A percentile compares a stretch with the other conserved stretches of the same genome.
These are phyloP conservation scores for Fraxinus americana DNA, from an alignment of 257 asterid genomes.

Conservation along the genomic window DNA sequence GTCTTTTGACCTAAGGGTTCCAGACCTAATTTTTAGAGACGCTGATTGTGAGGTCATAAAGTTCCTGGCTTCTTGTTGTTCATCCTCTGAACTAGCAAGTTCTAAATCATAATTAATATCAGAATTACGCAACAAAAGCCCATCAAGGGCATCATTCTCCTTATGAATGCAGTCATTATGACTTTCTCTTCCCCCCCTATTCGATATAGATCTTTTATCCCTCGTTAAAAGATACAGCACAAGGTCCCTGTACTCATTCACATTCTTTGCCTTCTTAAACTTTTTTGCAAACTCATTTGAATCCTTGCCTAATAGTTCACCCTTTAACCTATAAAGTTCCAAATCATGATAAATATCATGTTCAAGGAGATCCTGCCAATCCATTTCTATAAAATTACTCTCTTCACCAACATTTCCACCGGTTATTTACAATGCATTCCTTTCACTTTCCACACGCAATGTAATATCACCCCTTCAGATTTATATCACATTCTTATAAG, in stretches of 20 bases:
- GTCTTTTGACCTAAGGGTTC: neutral
- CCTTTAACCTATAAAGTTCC: neutral
- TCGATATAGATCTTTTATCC: neutral
- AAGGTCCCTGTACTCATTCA: neutral
- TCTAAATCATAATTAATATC: neutral
- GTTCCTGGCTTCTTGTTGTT: neutral
- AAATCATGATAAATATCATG: slow-evolving; percentile 3
- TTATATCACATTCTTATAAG: neutral
- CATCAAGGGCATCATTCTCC: neutral
- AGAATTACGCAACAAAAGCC: neutral
- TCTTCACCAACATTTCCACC: neutral
- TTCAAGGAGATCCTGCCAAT: neutral
- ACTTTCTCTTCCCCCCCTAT: neutral
- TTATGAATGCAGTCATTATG: neutral
- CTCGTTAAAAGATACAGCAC: neutral
- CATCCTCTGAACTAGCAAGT: neutral
- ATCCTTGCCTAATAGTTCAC: neutral
- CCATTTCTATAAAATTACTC: neutral
- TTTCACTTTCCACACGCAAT: neutral
- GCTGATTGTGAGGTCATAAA: neutral
- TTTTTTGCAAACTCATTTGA: neutral
- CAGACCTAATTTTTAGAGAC: neutral
- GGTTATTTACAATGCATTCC: neutral
- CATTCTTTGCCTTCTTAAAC: neutral
- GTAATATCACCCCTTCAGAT: neutral